Conservation (phyloP, 805 yeast species). For the Yamadazyma nakazawae region DNA sequence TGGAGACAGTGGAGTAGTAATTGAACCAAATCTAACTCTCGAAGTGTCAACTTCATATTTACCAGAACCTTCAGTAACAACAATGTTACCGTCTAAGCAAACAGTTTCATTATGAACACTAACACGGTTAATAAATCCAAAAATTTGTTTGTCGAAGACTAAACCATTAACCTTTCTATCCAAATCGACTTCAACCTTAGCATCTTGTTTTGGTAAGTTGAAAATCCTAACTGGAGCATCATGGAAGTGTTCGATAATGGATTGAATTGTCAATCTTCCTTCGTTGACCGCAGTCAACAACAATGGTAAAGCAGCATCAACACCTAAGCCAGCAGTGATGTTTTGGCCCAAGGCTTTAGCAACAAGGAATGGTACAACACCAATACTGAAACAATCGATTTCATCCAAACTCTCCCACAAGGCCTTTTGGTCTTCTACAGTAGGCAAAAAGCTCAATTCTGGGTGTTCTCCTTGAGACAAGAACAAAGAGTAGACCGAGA, state of each 20-base stretch:
- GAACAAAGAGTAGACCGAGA: slow-evolving; percentile 75
- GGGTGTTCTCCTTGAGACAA: slow-evolving; percentile 69
- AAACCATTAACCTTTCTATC: slow-evolving; percentile 57
- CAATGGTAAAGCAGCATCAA: slow-evolving; percentile 77
- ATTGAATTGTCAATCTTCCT: slow-evolving; percentile 67
- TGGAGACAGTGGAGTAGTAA: slow-evolving; percentile 38
- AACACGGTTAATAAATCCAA: slow-evolving; percentile 89
- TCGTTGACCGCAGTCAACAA: slow-evolving; percentile 75
- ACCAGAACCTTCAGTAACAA: slow-evolving; percentile 61
- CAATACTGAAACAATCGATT: slow-evolving; percentile 86
- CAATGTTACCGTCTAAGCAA: slow-evolving; percentile 76
- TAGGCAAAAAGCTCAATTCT: slow-evolving; percentile 70
- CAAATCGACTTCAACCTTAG: slow-evolving; percentile 76
- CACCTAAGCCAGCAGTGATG: slow-evolving; percentile 69
- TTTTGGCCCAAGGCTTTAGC: slow-evolving; percentile 63
- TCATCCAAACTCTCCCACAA: slow-evolving; percentile 72
- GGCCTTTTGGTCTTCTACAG: slow-evolving; percentile 73
- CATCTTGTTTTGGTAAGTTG: slow-evolving; percentile 76
- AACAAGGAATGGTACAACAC: slow-evolving; percentile 69
- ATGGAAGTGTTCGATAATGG: slow-evolving; percentile 70
- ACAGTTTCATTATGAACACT: slow-evolving; percentile 73
- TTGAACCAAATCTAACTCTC: slow-evolving; percentile 42
- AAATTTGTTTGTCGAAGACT: slow-evolving; percentile 39
- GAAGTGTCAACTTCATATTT: slow-evolving; percentile 45
- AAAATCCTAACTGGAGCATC: slow-evolving; percentile 80